Base-by-base conservation (phyloP, 257 asterid genomes). In the Solanum clarkiae region DNA sequence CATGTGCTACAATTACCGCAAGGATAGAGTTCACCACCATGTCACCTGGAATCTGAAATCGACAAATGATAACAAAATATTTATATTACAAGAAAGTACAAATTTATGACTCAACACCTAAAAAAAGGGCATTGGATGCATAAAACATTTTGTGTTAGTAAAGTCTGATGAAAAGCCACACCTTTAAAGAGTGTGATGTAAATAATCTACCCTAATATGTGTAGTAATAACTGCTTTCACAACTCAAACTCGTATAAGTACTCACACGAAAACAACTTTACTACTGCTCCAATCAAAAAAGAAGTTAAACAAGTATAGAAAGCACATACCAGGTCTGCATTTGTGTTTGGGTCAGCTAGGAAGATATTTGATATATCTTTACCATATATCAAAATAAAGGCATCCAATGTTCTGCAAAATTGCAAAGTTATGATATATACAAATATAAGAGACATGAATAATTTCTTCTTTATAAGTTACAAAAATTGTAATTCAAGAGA, bases 1-100 rank as follows among this genome's bases (percentile, higher is more conserved):
- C 57, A 60, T 80, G 42, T 20, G 87, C 89, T 14, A 53, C 3
- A 45, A 92, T 85, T 24, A 89, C 88, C 66, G 91, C 90, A 14
- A 92, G 29, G 88, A 93, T 90, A 11, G 88, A 85, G 49, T 92
- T 91, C 13, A 93, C 93, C 86, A 93, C 94, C 94, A 91, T 90
- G 57, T 92, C 95, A 5, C 94, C 90, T 4, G 95, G 97, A 86
- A 93, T 88, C 95, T 92, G 90, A 32, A 22, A 22, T 71, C 29
- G 54, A 54, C 88, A 86, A 29, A 83, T 91, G 87, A 20, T 70
- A 94, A 11, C 55, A 42, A n/a, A 49, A 32, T 8, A 8, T 36
- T 29, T n/a, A 59, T n/a, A 10, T n/a, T 60, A 60, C 22, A 80
- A 24, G 14, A 80, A 32, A 54, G 13, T 80, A n/a, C 15, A 13